Conservation (phyloP, 139 green algal genomes). For the Tetraselmis striata region DNA sequence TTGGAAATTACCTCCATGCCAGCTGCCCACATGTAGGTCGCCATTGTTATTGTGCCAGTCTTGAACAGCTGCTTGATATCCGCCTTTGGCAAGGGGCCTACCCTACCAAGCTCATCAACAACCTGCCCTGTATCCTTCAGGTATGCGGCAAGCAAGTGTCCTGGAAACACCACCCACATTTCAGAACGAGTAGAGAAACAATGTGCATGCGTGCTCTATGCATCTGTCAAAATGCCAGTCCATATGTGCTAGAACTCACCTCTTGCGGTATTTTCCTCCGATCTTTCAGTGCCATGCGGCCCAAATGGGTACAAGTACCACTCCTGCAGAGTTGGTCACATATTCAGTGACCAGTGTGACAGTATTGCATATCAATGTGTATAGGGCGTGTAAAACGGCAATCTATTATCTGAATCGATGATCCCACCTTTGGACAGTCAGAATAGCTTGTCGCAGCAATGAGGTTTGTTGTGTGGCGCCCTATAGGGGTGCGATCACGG, state of each 20-base stretch:
- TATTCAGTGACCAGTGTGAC: no score
- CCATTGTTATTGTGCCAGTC: constrained; percentile 30
- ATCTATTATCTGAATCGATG: no score
- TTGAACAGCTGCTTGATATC: constrained; percentile 52
- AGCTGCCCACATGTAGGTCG: constrained; percentile 48
- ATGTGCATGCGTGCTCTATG: no score
- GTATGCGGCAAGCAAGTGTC: no score
- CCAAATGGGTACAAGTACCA: not conserved
- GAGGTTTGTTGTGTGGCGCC: not conserved
- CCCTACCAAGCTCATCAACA: constrained; percentile 17
- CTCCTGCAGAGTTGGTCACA: no score
- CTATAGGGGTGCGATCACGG: not conserved
- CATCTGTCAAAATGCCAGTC: no score
- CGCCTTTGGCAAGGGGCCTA: constrained; percentile 65
- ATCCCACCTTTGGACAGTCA: not conserved
- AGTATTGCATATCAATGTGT: no score
- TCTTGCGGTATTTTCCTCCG: not conserved
- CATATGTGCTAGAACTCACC: no score
- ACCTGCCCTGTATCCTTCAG: constrained; percentile 5
- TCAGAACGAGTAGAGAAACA: no score
- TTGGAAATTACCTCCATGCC: constrained; percentile 54
- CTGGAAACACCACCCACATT: no score
- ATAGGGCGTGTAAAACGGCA: no score
- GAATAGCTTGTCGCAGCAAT: not conserved
- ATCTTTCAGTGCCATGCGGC: constrained; percentile 2